Conservation (phyloP, 1,284 basidiomycete species). For the Microbotryum silenes-acaulis region DNA sequence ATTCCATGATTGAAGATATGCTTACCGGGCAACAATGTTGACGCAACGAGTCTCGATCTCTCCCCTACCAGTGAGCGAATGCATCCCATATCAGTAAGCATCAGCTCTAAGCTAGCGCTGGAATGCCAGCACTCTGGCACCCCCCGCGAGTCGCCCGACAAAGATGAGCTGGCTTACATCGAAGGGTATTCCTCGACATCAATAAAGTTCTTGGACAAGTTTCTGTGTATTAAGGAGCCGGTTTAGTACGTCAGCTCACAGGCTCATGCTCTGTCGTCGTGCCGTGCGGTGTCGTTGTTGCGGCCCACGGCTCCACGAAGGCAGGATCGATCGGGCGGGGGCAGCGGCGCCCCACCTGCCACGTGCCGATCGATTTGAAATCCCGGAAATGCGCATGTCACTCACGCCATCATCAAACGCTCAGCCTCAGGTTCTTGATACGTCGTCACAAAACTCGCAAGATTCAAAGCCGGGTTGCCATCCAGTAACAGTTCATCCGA, state of each 20-base stretch:
- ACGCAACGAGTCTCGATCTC: slow-evolving; percentile 51
- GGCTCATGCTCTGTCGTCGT: no score
- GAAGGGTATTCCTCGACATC: slow-evolving; percentile 39
- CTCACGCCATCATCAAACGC: slow-evolving; percentile 34
- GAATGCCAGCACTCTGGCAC: no score
- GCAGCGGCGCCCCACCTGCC: neutral
- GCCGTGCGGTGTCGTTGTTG: no score
- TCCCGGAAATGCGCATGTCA: neutral
- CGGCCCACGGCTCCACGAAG: no score
- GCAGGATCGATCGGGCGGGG: neutral
- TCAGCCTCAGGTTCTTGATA: slow-evolving; percentile 36
- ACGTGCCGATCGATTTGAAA: neutral
- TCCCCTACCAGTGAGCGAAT: neutral
- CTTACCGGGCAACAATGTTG: slow-evolving; percentile 36
- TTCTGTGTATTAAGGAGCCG: neutral
- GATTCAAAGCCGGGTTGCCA: slow-evolving; percentile 29
- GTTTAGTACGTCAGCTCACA: no score
- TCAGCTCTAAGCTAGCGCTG: no score
- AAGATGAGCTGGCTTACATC: no score
- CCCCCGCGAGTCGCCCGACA: no score
- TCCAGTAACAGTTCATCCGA: slow-evolving; percentile 24
- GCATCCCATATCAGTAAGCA: no score
- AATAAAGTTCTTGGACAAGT: slow-evolving; percentile 38
- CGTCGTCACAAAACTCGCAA: slow-evolving; percentile 32
- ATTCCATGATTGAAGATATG: slow-evolving; percentile 41